Conservation (phyloP, 805 yeast genomes). For the Wickerhamiella occidentalis region DNA sequence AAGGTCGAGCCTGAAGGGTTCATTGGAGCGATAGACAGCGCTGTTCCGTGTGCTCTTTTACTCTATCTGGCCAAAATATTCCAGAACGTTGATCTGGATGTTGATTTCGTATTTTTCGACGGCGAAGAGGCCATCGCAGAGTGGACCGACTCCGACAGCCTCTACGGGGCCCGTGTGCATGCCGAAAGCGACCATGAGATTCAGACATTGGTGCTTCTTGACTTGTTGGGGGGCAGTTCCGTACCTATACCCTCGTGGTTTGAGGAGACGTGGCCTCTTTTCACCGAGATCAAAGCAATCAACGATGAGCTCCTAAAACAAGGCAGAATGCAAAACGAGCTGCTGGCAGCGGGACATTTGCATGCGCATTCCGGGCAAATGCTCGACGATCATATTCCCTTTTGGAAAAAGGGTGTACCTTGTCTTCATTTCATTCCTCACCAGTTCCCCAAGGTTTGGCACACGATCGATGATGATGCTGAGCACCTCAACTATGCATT, state of each 20-base stretch:
- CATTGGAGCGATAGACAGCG: conserved; percentile 49
- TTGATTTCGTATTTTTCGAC: conserved; percentile 43
- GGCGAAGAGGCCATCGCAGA: conserved; percentile 48
- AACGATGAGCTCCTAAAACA: conserved; percentile 26
- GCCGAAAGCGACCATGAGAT: conserved; percentile 32
- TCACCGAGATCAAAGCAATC: conserved; percentile 29
- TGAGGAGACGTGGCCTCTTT: conserved; percentile 31
- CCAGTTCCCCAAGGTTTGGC: conserved; percentile 44
- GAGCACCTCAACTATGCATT: conserved; percentile 31
- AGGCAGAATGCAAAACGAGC: conserved; percentile 11
- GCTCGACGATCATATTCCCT: conserved; percentile 47
- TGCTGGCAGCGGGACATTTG: conserved; percentile 17
- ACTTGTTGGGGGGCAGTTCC: conserved; percentile 36
- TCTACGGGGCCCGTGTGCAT: conserved; percentile 44
- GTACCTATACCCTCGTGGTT: conserved; percentile 35
- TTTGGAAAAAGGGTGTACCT: conserved; percentile 35
- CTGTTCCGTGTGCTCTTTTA: conserved; percentile 44
- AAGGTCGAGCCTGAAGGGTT: conserved; percentile 40
- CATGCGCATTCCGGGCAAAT: conserved; percentile 19
- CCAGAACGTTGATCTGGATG: conserved; percentile 18
- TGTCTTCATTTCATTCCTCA: conserved; percentile 43
- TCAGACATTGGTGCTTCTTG: conserved; percentile 35
- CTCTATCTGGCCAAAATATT: conserved; percentile 33
- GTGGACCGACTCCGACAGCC: conserved; percentile 43
- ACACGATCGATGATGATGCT: conserved; percentile 38